Evolutionary conservation across 768 basidiomycete species (phyloP).

Genomic region (Collybia mongolica): DNA sequence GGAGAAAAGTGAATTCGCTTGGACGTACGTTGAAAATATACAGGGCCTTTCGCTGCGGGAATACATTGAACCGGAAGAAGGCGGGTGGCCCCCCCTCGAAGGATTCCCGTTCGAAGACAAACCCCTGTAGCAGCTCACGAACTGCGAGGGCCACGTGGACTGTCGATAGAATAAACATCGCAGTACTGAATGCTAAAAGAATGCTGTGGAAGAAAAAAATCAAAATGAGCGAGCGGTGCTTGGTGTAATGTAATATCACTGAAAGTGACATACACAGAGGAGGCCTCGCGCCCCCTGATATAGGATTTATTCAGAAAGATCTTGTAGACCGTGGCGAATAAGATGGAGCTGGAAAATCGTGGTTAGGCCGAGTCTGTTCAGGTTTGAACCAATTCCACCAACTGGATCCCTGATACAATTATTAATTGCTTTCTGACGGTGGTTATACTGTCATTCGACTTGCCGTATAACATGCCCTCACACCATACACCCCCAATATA

Average conservation of each 20-base stretch:
- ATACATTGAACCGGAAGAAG: slow-evolving; percentile 22
- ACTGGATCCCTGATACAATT: slow-evolving; percentile 22
- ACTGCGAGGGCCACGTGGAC: slow-evolving; percentile 23
- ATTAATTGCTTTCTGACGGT: background rate
- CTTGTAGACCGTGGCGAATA: slow-evolving; percentile 21
- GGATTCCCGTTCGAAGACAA: slow-evolving; percentile 15
- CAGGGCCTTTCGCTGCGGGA: slow-evolving; percentile 24
- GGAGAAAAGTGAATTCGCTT: background rate
- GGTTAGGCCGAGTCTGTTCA: background rate
- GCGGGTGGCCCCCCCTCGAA: slow-evolving; percentile 12
- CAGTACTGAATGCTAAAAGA: slow-evolving; percentile 17
- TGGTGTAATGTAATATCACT: no score
- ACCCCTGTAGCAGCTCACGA: slow-evolving; percentile 22
- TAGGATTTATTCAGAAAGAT: slow-evolving; percentile 17
- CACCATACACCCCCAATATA: slow-evolving; percentile 30
- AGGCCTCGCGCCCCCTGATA: slow-evolving; percentile 17
- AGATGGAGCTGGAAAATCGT: slow-evolving; percentile 15
- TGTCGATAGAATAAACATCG: slow-evolving; percentile 26
- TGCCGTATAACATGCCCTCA: slow-evolving; percentile 26
- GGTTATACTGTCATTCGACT: background rate
- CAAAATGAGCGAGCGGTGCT: background rate
- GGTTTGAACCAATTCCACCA: slow-evolving; percentile 1
- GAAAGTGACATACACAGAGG: slow-evolving; percentile 14
- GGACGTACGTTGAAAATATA: slow-evolving; percentile 25
- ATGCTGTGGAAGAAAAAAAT: slow-evolving; percentile 10